phyloP scores from a whole-genome alignment of 225 moss, liverwort and hornwort species.

The Takakia lepidozioides region DNA sequence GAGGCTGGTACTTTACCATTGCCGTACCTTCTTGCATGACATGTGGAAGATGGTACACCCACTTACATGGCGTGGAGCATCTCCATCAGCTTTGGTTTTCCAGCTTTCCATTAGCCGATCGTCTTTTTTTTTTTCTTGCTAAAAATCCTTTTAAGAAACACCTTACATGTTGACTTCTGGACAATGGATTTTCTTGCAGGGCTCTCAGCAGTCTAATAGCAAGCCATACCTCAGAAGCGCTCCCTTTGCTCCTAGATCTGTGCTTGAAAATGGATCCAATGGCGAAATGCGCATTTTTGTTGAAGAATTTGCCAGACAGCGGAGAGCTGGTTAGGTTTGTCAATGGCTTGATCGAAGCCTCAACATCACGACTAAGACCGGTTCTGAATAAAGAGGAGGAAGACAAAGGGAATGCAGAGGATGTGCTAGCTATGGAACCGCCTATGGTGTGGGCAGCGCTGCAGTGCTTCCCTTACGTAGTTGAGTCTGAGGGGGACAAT shows the following conservation, averaged over 20 bases:
- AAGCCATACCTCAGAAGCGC: conserved; percentile 41
- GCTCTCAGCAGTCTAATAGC: conserved; percentile 42
- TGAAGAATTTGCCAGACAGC: conserved; percentile 27
- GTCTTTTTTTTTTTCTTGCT: too few relatives aligned
- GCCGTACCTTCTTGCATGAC: too few relatives aligned
- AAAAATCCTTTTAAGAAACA: too few relatives aligned
- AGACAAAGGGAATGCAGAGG: conserved; percentile 13
- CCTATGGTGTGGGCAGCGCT: conserved; percentile 75
- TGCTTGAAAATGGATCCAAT: conserved; percentile 48
- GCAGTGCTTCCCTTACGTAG: conserved; percentile 57
- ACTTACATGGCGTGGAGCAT: too few relatives aligned
- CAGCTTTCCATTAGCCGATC: too few relatives aligned
- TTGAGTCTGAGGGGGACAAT: conserved; percentile 27
- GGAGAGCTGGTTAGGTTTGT: conserved; percentile 37
- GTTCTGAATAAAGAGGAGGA: conserved; percentile 4
- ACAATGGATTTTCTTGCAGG: conserved; percentile 48
- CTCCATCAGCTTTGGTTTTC: too few relatives aligned
- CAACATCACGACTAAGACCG: conserved; percentile 18
- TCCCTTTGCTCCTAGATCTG: conserved; percentile 61
- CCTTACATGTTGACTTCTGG: too few relatives aligned
- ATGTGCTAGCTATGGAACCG: conserved; percentile 34
- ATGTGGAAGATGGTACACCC: too few relatives aligned
- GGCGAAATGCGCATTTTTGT: conserved; percentile 30
- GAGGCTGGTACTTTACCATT: too few relatives aligned
- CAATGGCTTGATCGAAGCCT: conserved; percentile 27